These are phyloP conservation scores for Kalmusia sp. DNA, from an alignment of 2,329 filamentous ascomycete species.

Conservation along the genomic window DNA sequence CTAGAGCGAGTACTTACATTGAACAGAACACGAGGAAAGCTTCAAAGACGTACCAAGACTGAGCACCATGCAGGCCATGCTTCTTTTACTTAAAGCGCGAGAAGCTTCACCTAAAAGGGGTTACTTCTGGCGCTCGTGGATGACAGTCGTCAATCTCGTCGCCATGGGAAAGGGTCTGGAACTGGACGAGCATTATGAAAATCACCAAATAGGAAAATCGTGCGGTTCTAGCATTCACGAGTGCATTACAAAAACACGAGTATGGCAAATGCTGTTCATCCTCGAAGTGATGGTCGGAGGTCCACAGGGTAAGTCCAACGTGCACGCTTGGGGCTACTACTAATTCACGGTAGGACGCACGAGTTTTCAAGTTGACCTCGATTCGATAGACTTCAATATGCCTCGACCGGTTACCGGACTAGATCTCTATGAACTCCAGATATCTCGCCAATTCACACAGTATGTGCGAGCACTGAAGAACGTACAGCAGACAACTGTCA, in stretches of 20 bases:
- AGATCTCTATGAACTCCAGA: constrained; percentile 76
- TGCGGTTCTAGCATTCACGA: constrained; percentile 76
- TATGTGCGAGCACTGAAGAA: constrained; percentile 79
- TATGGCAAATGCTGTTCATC: constrained; percentile 88
- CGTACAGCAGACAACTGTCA: constrained; percentile 76
- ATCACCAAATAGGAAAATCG: constrained; percentile 73
- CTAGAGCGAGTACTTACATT: constrained; percentile 21
- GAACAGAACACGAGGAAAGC: constrained; percentile 81
- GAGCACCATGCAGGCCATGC: constrained; percentile 88
- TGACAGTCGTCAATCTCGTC: constrained; percentile 89
- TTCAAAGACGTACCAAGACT: constrained; percentile 92
- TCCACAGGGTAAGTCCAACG: constrained; percentile 73
- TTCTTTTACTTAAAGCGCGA: constrained; percentile 87
- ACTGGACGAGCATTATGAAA: constrained; percentile 83
- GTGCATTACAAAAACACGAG: constrained; percentile 81
- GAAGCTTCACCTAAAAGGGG: constrained; percentile 92
- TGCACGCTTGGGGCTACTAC: not conserved
- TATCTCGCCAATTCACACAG: constrained; percentile 85
- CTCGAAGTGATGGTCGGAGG: constrained; percentile 93
- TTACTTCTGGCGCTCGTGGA: constrained; percentile 98
- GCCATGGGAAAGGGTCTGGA: constrained; percentile 93
- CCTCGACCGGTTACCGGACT: constrained; percentile 69
- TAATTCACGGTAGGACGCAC: constrained; percentile 61
- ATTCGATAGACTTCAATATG: constrained; percentile 77
- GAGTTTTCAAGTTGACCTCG: constrained; percentile 76